These are phyloP conservation scores for Fusarium oligoseptatum DNA, from an alignment of 2,329 filamentous ascomycete species.

Conservation along the genomic window DNA sequence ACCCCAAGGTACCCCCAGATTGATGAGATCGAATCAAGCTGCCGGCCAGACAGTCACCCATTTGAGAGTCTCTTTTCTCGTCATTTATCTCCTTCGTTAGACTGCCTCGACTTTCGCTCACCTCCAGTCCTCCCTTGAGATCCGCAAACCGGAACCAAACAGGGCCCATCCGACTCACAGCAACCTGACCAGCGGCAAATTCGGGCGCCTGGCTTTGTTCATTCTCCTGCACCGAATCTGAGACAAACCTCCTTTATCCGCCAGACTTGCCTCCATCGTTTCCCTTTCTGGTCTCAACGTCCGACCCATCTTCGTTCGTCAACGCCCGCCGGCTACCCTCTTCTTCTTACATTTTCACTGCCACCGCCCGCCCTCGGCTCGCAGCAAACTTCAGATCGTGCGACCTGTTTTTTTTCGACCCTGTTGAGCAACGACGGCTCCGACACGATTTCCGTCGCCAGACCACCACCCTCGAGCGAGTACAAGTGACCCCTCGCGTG, in stretches of 20 bases:
- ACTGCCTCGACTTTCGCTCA: conserved; percentile 23
- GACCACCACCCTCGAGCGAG: conserved; percentile 15
- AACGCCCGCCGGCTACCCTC: conserved; percentile 26
- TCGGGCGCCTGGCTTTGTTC: conserved; percentile 38
- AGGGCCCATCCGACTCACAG: conserved; percentile 26
- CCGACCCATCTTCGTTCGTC: conserved; percentile 30
- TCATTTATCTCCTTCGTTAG: conserved; percentile 6
- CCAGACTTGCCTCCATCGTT: conserved; percentile 36
- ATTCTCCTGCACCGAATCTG: conserved; percentile 39
- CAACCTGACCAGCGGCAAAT: conserved; percentile 28
- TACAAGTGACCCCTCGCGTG: conserved; percentile 26
- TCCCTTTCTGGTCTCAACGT: conserved; percentile 34
- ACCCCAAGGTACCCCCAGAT: conserved; percentile 36
- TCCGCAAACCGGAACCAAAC: conserved; percentile 33
- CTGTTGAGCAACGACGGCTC: conserved; percentile 23
- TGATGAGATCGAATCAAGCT: conserved; percentile 38
- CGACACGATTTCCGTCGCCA: conserved; percentile 5
- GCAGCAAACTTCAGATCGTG: conserved; percentile 44
- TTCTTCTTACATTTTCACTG: conserved; percentile 40
- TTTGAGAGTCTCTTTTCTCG: conserved; percentile 16
- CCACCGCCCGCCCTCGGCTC: conserved; percentile 36
- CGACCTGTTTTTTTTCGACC: conserved; percentile 27
- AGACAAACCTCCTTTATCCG: conserved; percentile 44
- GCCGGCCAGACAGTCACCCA: conserved; percentile 34
- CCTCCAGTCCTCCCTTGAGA: conserved; percentile 42